These are phyloP conservation scores for Galerina marginata DNA, from an alignment of 768 basidiomycete genomes.

Conservation along the genomic window DNA sequence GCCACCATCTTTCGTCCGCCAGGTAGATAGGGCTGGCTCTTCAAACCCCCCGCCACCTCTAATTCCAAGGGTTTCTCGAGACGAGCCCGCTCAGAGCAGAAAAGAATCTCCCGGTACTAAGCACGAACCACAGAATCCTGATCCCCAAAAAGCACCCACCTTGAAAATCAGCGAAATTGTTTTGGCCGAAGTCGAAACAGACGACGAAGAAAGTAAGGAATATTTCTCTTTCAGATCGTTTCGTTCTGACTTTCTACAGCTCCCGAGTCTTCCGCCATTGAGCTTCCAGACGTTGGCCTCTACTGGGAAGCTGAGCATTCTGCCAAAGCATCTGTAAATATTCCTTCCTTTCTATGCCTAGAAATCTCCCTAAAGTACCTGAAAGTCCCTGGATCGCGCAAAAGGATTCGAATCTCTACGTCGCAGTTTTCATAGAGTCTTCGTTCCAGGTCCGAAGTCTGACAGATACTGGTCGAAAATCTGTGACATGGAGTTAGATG, in stretches of 20 bases:
- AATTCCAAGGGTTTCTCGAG: not conserved
- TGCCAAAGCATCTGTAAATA: constrained; percentile 25
- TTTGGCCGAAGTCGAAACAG: constrained; percentile 3
- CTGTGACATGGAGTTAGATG: constrained; percentile 3
- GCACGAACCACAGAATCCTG: not conserved
- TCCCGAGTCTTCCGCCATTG: constrained; percentile 16
- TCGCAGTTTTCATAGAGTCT: constrained; percentile 40
- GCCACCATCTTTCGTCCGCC: constrained; percentile 40
- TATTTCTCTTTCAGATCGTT: not conserved
- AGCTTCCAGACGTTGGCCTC: constrained; percentile 25
- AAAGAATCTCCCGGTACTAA: not conserved
- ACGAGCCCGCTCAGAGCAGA: not conserved
- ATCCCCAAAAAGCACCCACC: not conserved
- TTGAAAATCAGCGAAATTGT: not conserved
- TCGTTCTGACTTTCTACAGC: constrained; percentile 4
- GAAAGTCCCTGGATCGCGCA: constrained; percentile 31
- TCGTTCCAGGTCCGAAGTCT: constrained; percentile 28
- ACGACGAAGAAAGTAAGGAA: constrained; percentile 9
- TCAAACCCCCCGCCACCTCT: not conserved
- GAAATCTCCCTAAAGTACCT: not conserved
- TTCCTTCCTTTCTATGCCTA: not conserved
- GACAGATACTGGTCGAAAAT: constrained; percentile 27
- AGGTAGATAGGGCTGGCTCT: constrained; percentile 8
- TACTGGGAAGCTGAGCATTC: constrained; percentile 29
- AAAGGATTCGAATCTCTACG: constrained; percentile 44